These are phyloP conservation scores for Protostelium mycophagum DNA, from an alignment of 78 protist species.

Conservation along the genomic window DNA sequence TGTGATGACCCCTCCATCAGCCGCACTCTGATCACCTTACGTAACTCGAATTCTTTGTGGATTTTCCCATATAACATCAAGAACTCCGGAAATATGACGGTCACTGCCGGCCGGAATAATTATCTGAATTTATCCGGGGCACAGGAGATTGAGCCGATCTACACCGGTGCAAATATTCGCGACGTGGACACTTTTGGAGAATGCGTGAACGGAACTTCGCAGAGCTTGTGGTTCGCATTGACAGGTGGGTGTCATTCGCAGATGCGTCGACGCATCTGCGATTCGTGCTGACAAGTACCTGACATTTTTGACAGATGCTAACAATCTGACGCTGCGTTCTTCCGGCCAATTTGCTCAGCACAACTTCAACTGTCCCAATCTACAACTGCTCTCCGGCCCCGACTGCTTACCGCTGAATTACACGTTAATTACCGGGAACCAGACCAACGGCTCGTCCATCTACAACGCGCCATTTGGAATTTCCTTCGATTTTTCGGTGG, in stretches of 20 bases:
- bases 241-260: too few species aligned
- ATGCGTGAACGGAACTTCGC: not conserved
- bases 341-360: not conserved
- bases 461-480: not conserved
- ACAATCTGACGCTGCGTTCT: not conserved
- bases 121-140: too few species aligned
- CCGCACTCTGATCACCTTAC: not conserved
- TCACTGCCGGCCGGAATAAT: too few species aligned
- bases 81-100: too few species aligned
- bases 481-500: not conserved
- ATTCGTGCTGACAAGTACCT: too few species aligned
- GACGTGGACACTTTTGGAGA: not conserved
- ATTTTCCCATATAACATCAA: not conserved
- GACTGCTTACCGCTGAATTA: not conserved
- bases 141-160: not conserved
- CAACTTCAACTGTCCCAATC: not conserved
- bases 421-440: not conserved
- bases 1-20: too few species aligned
- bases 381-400: not conserved
- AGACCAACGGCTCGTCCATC: not conserved
- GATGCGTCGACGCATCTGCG: too few species aligned
- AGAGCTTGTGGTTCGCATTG: not conserved
- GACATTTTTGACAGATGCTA: not conserved
- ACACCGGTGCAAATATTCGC: not conserved
- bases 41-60: not conserved